phyloP scores from a whole-genome alignment of 2,329 filamentous ascomycete species.

The Coniochaeta sp. region DNA sequence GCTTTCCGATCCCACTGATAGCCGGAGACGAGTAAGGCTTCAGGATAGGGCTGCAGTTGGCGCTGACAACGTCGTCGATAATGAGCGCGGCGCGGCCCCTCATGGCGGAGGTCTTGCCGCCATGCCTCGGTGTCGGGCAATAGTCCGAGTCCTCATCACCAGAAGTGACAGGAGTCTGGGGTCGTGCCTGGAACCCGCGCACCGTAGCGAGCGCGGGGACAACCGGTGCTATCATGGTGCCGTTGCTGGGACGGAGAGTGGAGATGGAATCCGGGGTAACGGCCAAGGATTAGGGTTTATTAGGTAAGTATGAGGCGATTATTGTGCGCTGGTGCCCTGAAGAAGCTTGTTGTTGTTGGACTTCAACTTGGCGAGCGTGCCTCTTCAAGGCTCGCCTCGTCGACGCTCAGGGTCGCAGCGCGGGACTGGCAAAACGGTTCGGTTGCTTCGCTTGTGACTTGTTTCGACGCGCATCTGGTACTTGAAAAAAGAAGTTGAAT shows the following conservation, averaged over 20 bases:
- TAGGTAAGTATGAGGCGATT: slow-evolving; percentile 2
- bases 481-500: slow-evolving; percentile 42
- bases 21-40: slow-evolving; percentile 43
- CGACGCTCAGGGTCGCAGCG: slow-evolving; percentile 54
- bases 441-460: slow-evolving; percentile 40
- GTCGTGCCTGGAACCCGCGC: slow-evolving; percentile 39
- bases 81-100: slow-evolving; percentile 28
- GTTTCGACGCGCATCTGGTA: slow-evolving; percentile 49
- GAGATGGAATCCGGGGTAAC: neutral
- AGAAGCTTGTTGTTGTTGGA: slow-evolving; percentile 1
- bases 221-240: slow-evolving; percentile 38
- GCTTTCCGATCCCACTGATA: slow-evolving; percentile 69
- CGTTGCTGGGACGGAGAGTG: neutral
- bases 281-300: too few species aligned
- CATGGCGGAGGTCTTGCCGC: slow-evolving; percentile 18
- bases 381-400: slow-evolving; percentile 43
- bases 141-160: slow-evolving; percentile 53
- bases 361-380: slow-evolving; percentile 6
- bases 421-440: slow-evolving; percentile 41
- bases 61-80: slow-evolving; percentile 52
- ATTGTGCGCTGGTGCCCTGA: neutral
- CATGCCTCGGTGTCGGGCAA: slow-evolving; percentile 19
- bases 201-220: slow-evolving; percentile 46
- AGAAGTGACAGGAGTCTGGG: slow-evolving; percentile 42
- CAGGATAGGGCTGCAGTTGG: slow-evolving; percentile 56